These are phyloP conservation scores for Breynia disticha DNA, from an alignment of 441 rosid genomes.

Conservation along the genomic window DNA sequence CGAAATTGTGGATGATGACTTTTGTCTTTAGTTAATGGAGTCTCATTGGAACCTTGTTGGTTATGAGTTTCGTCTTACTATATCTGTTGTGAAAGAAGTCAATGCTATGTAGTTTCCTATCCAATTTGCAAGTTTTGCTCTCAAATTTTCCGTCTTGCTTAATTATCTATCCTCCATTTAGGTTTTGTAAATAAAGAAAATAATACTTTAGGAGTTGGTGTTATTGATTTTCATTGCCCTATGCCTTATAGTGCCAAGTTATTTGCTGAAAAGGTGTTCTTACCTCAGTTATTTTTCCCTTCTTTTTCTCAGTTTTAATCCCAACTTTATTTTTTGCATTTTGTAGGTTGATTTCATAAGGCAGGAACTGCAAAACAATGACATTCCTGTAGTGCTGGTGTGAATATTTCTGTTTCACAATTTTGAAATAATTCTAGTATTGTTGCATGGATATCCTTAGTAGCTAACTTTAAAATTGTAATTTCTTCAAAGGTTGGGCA, in stretches of 20 bases:
- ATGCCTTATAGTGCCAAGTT: background rate
- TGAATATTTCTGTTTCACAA: conserved; percentile 9
- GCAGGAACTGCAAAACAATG: conserved; percentile 39
- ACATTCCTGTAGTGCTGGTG: conserved; percentile 64
- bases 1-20: too few relatives aligned
- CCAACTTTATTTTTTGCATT: conserved; percentile 1
- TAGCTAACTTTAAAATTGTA: conserved; percentile 11
- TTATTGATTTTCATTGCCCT: too few relatives aligned
- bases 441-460: background rate
- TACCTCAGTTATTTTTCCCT: background rate
- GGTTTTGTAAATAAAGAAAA: too few relatives aligned
- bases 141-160: too few relatives aligned
- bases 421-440: background rate
- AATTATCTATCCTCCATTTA: too few relatives aligned
- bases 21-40: background rate
- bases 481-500: conserved; percentile 61
- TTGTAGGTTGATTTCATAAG: conserved; percentile 58
- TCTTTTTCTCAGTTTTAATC: background rate
- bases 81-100: too few relatives aligned
- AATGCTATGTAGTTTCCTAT: too few relatives aligned
- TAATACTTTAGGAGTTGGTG: too few relatives aligned
- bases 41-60: too few relatives aligned
- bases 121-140: too few relatives aligned
- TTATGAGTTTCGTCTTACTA: too few relatives aligned
- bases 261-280: background rate